Evolutionary conservation across 1,284 basidiomycete species (phyloP), one percentile per base, ranked within the genome.

Genomic region (Salmacisia buchloeana): DNA sequence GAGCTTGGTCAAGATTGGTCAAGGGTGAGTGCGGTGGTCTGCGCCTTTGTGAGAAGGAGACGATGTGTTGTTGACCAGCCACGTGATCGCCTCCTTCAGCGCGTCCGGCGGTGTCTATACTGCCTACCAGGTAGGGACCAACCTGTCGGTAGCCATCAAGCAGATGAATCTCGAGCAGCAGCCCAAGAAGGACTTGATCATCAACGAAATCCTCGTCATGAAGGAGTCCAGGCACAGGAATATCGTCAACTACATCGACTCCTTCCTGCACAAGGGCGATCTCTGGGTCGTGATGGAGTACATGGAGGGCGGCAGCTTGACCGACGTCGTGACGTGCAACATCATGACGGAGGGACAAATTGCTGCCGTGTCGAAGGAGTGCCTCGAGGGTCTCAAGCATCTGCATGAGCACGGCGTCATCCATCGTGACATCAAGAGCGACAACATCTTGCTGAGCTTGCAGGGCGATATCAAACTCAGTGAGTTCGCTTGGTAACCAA

Each of bases 201-300:
- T 99, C 83, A 99, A 99, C 82, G 96, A 99, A 82, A 97, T 98
- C 70, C 87, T 97, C 71, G 94, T 97, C 79, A 97, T 98, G 94
- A 90, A 92, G 49, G 89, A 93, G 56, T 93, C 91, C 18, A 85
- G 90, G 38, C 94, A 98, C 80, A 90, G 91, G 21, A 99, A 98
- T 81, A 97, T 98, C 74, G 96, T 99, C 83, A 98, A 97, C 82
- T 99, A 92, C 82, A 97, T 97, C 77, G 96, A 98, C 81, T 96
- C 93, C 15, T 98, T 97, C 85, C 82, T 98, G 43, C 87, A 93
- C 84, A 92, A 92, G 84, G 97, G 96, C 79, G 94, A 97, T 79
- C 85, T 98, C 2, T 98, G 96, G 96, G 94, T 97, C 58, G 92
- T 98, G 64, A 98, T 97, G 94, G 94, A 98, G 83, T 98, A 96